Conservation (phyloP, 768 basidiomycete species). For the Daedaleopsis sinensis region DNA sequence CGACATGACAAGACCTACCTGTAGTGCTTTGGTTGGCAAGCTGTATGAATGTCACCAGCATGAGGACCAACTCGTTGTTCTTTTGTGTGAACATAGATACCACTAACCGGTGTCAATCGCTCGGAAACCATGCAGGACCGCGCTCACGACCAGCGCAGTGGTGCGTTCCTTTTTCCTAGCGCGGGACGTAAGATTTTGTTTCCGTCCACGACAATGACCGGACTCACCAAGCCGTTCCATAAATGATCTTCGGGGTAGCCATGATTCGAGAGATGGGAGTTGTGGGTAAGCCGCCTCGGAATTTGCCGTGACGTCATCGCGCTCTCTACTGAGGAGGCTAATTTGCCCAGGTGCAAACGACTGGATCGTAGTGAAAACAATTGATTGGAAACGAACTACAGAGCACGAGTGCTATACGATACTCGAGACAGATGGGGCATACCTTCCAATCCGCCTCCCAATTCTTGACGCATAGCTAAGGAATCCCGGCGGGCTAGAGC, state of each 20-base stretch:
- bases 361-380: not conserved
- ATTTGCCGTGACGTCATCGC: not conserved
- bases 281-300: not conserved
- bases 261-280: not conserved
- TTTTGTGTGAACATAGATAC: conserved; percentile 59
- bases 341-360: not conserved
- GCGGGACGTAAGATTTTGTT: not conserved
- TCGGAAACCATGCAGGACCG: conserved; percentile 75
- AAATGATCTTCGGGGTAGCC: conserved; percentile 34
- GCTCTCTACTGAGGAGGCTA: not conserved
- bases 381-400: not conserved
- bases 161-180: conserved; percentile 80
- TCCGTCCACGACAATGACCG: not conserved
- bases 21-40: conserved; percentile 76
- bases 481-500: not conserved
- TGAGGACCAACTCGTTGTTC: conserved; percentile 48
- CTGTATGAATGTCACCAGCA: conserved; percentile 32
- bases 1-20: conserved; percentile 41
- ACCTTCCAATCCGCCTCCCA: too few relatives aligned
- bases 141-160: conserved; percentile 64
- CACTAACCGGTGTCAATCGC: conserved; percentile 78
- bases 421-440: too few relatives aligned
- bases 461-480: too few relatives aligned
- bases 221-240: conserved; percentile 44
- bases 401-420: too few relatives aligned